Conservation (phyloP, 225 moss, liverwort and hornwort genomes). For the Pseudoscleropodium purum region DNA sequence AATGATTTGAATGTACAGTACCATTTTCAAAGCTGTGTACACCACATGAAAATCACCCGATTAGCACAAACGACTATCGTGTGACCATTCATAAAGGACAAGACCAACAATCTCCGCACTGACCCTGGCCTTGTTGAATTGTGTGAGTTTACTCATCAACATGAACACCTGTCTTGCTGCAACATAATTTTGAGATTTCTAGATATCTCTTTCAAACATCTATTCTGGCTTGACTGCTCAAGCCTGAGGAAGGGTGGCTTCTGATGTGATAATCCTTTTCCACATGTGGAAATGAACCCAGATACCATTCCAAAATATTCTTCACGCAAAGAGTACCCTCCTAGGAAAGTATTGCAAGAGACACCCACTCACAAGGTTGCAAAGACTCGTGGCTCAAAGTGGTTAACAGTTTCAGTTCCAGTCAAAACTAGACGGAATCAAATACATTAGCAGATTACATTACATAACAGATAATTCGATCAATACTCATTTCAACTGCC, state of each 20-base stretch:
- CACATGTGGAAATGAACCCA: background rate
- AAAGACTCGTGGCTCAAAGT: background rate
- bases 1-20: background rate
- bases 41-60: background rate
- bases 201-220: background rate
- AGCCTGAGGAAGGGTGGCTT: background rate
- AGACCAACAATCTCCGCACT: background rate
- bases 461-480: background rate
- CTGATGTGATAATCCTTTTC: background rate
- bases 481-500: background rate
- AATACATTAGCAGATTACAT: background rate
- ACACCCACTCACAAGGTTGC: background rate
- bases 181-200: background rate
- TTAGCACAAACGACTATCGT: background rate
- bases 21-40: background rate
- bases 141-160: background rate
- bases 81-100: background rate
- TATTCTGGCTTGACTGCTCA: background rate
- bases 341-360: background rate
- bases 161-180: background rate
- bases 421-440: background rate
- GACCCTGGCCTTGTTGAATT: background rate
- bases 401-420: background rate
- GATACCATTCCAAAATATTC: background rate
- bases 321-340: background rate